phyloP scores from a whole-genome alignment of 2,329 filamentous ascomycete genomes.

The Colletotrichum australisinense region DNA sequence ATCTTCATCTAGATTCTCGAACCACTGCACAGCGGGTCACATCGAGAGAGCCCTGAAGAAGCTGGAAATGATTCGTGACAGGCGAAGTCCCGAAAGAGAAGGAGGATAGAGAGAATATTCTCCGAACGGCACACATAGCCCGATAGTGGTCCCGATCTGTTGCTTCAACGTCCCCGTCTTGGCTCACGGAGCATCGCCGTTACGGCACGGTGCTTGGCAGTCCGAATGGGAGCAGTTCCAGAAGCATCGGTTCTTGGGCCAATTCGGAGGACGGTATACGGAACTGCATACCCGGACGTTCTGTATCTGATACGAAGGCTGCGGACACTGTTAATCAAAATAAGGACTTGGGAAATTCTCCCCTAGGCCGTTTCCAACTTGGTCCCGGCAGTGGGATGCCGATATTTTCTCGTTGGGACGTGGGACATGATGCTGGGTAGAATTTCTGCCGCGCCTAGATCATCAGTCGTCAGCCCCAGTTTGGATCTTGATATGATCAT shows the following conservation, averaged over 20 bases:
- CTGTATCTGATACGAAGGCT: not conserved
- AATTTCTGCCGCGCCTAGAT: not conserved
- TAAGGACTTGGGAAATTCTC: not conserved
- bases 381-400: not conserved
- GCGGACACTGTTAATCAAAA: not conserved
- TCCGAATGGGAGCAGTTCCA: not conserved
- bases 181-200: not conserved
- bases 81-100: not conserved
- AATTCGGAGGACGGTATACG: not conserved
- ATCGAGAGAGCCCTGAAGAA: not conserved
- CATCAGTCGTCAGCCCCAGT: not conserved
- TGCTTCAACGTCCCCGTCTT: not conserved
- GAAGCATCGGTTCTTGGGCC: not conserved
- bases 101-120: not conserved
- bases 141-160: not conserved
- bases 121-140: not conserved
- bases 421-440: not conserved
- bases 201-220: conserved; percentile 11
- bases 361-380: not conserved
- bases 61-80: not conserved
- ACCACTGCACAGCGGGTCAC: not conserved
- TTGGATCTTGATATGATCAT: not conserved
- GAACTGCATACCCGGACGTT: not conserved
- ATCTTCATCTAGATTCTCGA: not conserved
- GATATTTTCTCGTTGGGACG: not conserved